phyloP scores from a whole-genome alignment of 345 rosid species.

The Crucihimalaya himalaica region DNA sequence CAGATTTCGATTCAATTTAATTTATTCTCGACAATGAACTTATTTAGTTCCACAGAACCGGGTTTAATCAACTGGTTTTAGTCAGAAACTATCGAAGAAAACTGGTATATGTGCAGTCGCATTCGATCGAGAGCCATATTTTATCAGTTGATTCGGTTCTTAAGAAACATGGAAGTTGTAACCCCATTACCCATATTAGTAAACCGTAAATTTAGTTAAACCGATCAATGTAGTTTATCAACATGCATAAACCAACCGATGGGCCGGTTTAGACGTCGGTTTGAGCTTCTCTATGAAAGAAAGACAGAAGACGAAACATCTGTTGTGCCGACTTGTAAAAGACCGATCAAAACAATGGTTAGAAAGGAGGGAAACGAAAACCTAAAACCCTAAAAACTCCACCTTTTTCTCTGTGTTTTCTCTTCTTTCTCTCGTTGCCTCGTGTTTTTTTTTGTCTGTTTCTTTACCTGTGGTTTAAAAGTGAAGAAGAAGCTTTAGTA shows the following conservation, averaged over 20 bases:
- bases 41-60: too few species aligned
- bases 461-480: background rate
- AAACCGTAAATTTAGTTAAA: background rate
- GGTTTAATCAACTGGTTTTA: too few species aligned
- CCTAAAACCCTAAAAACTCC: slow-evolving; percentile 38
- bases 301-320: background rate
- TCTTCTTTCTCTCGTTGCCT: background rate
- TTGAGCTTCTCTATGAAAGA: background rate
- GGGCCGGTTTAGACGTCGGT: slow-evolving; percentile 24
- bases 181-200: background rate
- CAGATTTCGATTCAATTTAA: slow-evolving; percentile 7
- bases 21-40: too few species aligned
- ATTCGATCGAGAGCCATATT: too few species aligned
- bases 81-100: too few species aligned
- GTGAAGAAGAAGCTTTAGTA: background rate
- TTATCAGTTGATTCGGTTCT: too few species aligned
- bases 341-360: slow-evolving; percentile 2
- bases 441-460: background rate
- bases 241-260: background rate
- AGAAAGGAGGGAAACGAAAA: slow-evolving; percentile 45
- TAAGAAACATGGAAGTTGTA: too few species aligned
- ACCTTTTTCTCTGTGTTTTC: slow-evolving; percentile 1
- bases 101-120: too few species aligned
- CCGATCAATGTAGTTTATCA: background rate
- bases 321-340: background rate